phyloP scores from a whole-genome alignment of 139 green algal species.

The Ulvella scutata region DNA sequence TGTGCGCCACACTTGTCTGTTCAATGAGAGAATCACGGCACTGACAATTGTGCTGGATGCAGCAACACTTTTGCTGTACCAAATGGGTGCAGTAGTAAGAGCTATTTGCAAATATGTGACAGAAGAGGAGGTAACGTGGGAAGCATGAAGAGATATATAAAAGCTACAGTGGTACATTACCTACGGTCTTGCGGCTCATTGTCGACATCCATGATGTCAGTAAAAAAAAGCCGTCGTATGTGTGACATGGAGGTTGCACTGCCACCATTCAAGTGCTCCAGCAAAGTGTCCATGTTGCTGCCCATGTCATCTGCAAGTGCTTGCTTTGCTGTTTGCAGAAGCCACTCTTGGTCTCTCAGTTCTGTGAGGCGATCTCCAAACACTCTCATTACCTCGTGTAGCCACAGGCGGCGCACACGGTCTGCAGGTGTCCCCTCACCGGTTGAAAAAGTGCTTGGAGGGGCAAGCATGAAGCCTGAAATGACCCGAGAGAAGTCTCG shows the following conservation, averaged over 20 bases:
- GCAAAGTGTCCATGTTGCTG: background rate
- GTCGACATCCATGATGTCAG: background rate
- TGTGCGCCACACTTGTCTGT: too few relatives aligned
- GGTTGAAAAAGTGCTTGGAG: background rate
- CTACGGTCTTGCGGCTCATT: slow-evolving; percentile 1
- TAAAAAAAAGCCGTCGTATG: background rate
- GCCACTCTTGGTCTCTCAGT: slow-evolving; percentile 42
- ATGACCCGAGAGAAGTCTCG: slow-evolving; percentile 60
- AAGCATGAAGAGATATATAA: too few relatives aligned
- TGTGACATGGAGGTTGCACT: background rate
- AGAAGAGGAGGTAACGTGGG: too few relatives aligned
- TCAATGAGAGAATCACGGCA: too few relatives aligned
- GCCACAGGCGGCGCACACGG: slow-evolving; percentile 44
- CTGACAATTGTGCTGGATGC: too few relatives aligned
- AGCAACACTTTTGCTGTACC: background rate
- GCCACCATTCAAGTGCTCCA: background rate
- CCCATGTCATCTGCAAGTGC: background rate
- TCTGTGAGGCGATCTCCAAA: slow-evolving; percentile 62
- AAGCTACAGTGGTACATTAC: too few relatives aligned
- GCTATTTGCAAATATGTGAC: too few relatives aligned
- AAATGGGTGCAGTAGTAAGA: too few relatives aligned
- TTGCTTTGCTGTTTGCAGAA: slow-evolving; percentile 14
- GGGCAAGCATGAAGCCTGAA: slow-evolving; percentile 12
- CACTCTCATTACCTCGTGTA: slow-evolving; percentile 51
- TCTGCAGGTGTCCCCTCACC: background rate